Evolutionary conservation across 2,329 filamentous ascomycete species (phyloP).

Genomic region (Cordyceps cicadae): DNA sequence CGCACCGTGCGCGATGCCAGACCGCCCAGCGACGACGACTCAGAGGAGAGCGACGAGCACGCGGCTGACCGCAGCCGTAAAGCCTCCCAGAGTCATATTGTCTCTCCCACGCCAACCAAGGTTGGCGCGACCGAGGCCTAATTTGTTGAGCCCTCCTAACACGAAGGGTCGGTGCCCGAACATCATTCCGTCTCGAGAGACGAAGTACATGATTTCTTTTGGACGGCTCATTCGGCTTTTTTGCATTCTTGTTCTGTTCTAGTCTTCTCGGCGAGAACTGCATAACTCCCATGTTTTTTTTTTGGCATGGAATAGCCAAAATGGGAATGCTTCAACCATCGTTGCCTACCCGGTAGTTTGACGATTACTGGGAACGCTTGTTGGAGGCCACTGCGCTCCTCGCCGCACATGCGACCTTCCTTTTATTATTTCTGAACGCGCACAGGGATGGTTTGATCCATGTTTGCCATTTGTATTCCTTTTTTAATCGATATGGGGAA

Average conservation of each 20-base stretch:
- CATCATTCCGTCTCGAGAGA: not conserved
- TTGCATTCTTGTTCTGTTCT: not conserved
- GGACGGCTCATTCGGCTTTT: not conserved
- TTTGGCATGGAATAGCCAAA: not conserved
- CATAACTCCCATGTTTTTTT: not conserved
- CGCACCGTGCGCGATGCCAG: slow-evolving; percentile 41
- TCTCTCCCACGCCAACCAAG: slow-evolving; percentile 20
- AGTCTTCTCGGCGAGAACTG: not conserved
- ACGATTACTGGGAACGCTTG: not conserved
- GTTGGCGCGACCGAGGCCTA: not conserved
- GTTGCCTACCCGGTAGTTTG: not conserved
- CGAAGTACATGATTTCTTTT: not conserved
- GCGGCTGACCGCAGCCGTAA: slow-evolving; percentile 20
- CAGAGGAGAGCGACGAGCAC: slow-evolving; percentile 34
- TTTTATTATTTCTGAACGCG: not conserved
- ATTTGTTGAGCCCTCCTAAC: not conserved
- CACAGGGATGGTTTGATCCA: not conserved
- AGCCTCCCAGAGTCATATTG: slow-evolving; percentile 18
- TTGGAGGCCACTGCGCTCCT: not conserved
- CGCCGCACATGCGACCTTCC: not conserved
- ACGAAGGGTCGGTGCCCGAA: not conserved
- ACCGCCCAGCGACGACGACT: slow-evolving; percentile 44
- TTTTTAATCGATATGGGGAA: slow-evolving; percentile 3
- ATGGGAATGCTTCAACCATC: not conserved
- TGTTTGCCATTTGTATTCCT: not conserved